A percentile compares a stretch with the other conserved stretches of the same genome.
Evolutionary conservation across 306 rosid species (phyloP).

Genomic region (Vicia sativa): DNA sequence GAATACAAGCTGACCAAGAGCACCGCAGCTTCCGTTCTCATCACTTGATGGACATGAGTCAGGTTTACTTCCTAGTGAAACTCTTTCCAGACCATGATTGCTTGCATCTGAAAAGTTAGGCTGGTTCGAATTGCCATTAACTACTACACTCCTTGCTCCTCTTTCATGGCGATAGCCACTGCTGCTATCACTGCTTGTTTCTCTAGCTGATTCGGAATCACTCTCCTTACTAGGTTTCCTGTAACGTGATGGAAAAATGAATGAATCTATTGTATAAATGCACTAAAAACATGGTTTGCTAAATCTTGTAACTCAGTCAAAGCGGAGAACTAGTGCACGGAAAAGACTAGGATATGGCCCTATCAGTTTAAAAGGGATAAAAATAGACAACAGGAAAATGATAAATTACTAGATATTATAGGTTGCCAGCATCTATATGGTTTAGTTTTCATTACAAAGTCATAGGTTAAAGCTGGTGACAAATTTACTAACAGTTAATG

Average conservation of each 20-base stretch:
- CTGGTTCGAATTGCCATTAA: slow-evolving; percentile 38
- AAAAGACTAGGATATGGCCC: not conserved
- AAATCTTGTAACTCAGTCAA: slow-evolving; percentile 7
- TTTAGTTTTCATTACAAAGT: slow-evolving; percentile 3
- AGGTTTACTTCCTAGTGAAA: slow-evolving; percentile 44
- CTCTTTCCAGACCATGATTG: slow-evolving; percentile 43
- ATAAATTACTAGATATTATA: not conserved
- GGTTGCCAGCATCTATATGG: not conserved
- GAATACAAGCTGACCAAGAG: slow-evolving; percentile 56
- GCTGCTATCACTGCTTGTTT: slow-evolving; percentile 65
- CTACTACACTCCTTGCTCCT: slow-evolving; percentile 13
- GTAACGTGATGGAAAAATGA: slow-evolving; percentile 28
- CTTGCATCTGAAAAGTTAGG: slow-evolving; percentile 39
- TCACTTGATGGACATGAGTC: slow-evolving; percentile 60
- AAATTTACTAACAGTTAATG: slow-evolving; percentile 1
- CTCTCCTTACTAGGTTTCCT: slow-evolving; percentile 60
- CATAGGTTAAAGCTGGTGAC: slow-evolving; percentile 11
- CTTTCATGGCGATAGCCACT: slow-evolving; percentile 47
- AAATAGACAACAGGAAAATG: not conserved
- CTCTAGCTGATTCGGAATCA: slow-evolving; percentile 74
- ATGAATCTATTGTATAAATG: not conserved
- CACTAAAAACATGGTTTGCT: not conserved
- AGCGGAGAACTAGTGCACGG: not conserved
- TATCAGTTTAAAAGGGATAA: not conserved
- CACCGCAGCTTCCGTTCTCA: slow-evolving; percentile 56